Evolutionary conservation across 179 eudicot genomes (phyloP).

Genomic region (Camellia oleifera): DNA sequence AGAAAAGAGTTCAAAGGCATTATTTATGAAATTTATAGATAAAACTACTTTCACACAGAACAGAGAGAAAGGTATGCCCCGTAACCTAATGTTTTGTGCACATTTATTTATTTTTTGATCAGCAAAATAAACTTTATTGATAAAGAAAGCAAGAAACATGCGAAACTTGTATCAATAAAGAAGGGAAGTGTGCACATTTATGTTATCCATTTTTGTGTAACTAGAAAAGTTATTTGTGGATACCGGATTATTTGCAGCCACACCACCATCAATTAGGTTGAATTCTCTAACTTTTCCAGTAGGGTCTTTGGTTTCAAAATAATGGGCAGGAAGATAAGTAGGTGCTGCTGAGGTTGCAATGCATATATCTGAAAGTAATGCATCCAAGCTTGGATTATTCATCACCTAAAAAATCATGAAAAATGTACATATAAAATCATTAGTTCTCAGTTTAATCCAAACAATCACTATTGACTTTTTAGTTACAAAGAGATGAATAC

Average conservation of each 20-base stretch:
- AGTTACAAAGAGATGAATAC: background rate
- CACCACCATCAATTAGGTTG: constrained; percentile 49
- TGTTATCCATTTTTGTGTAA: no score
- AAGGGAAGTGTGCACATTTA: no score
- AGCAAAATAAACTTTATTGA: no score
- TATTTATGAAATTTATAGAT: background rate
- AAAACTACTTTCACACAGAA: constrained; percentile 27
- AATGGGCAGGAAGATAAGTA: constrained; percentile 40
- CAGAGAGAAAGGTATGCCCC: no score
- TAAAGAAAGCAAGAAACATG: no score
- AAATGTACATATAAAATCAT: background rate
- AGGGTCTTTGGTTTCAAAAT: constrained; percentile 23
- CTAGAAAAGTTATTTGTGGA: no score
- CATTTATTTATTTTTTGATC: no score
- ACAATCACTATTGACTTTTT: background rate
- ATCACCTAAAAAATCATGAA: constrained; percentile 23
- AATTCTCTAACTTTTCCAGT: constrained; percentile 36
- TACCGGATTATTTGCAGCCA: constrained; percentile 21
- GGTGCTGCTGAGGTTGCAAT: constrained; percentile 52
- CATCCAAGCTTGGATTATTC: constrained; percentile 30
- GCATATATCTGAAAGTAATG: constrained; percentile 40
- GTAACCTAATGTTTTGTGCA: no score
- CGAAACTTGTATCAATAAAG: no score
- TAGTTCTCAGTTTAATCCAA: background rate
- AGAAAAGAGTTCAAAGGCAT: background rate